Percentiles rank a stretch among this genome's conserved stretches.
phyloP scores from a whole-genome alignment of 768 basidiomycete genomes.

The Amanita fuliginea region DNA sequence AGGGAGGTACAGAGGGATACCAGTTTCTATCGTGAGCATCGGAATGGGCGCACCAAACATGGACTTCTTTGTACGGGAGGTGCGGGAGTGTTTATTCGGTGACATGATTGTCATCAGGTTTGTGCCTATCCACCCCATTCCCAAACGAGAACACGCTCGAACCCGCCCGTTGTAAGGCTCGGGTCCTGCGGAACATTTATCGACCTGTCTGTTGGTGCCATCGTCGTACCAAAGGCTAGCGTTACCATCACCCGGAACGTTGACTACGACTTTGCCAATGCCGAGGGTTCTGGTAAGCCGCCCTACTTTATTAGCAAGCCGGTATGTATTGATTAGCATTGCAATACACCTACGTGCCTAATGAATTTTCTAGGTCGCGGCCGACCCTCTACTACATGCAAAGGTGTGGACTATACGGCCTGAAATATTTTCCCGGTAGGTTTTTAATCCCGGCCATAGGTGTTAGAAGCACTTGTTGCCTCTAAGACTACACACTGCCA shows the following conservation, averaged over 20 bases:
- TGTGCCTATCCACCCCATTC: not conserved
- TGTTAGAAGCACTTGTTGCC: constrained; percentile 31
- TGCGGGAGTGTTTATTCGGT: constrained; percentile 60
- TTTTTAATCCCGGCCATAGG: constrained; percentile 22
- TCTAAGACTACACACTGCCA: constrained; percentile 30
- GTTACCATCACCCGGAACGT: constrained; percentile 65
- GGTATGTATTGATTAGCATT: constrained; percentile 23
- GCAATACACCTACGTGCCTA: not conserved
- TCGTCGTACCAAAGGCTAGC: constrained; percentile 61
- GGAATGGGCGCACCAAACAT: constrained; percentile 80
- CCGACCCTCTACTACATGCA: constrained; percentile 42
- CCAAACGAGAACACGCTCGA: not conserved
- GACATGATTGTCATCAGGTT: constrained; percentile 44
- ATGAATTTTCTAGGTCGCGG: constrained; percentile 32
- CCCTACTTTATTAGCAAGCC: constrained; percentile 64
- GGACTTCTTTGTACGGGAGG: constrained; percentile 81
- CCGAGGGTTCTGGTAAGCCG: constrained; percentile 24
- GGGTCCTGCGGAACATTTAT: constrained; percentile 71
- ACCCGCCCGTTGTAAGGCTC: constrained; percentile 30
- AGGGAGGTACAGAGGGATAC: constrained; percentile 49
- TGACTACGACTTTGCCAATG: constrained; percentile 59
- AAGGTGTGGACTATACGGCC: constrained; percentile 26
- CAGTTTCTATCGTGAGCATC: constrained; percentile 66
- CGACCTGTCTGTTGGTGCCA: constrained; percentile 61
- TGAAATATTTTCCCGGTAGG: not conserved